A percentile compares a stretch with the other conserved stretches of the same genome.
These are phyloP conservation scores for Penicillium diatomitis DNA, from an alignment of 495 filamentous ascomycete genomes.

Conservation along the genomic window DNA sequence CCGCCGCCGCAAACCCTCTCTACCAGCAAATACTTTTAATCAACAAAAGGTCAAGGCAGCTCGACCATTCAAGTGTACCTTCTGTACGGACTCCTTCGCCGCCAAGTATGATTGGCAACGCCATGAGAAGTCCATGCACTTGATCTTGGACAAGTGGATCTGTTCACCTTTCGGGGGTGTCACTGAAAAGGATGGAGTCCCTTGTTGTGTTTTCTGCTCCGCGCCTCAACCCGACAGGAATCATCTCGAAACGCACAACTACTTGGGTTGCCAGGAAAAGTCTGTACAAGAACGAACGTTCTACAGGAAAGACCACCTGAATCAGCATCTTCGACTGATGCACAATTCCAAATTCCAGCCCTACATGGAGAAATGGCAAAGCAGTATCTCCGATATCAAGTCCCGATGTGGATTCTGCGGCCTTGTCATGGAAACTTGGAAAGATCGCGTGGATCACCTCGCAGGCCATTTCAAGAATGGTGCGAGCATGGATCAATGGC, in stretches of 20 bases:
- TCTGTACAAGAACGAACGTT: conserved; percentile 66
- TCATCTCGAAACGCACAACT: conserved; percentile 70
- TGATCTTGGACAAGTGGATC: conserved; percentile 81
- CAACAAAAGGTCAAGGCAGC: conserved; percentile 32
- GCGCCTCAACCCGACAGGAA: conserved; percentile 53
- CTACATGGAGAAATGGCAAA: conserved; percentile 73
- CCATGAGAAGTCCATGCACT: conserved; percentile 79
- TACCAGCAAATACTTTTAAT: conserved; percentile 34
- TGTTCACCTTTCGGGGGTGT: conserved; percentile 55
- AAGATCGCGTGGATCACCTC: conserved; percentile 59
- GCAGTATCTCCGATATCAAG: conserved; percentile 57
- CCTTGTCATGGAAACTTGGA: conserved; percentile 59
- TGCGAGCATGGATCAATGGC: conserved; percentile 66
- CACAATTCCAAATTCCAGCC: conserved; percentile 62
- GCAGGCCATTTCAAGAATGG: conserved; percentile 68
- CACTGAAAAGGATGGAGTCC: conserved; percentile 26
- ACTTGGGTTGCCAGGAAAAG: conserved; percentile 64
- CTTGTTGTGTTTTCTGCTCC: conserved; percentile 66
- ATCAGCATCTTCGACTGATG: conserved; percentile 75
- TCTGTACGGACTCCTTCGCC: conserved; percentile 80
- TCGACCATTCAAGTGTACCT: conserved; percentile 76
- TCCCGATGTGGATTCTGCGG: conserved; percentile 70
- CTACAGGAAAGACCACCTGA: conserved; percentile 81
- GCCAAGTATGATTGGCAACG: conserved; percentile 90
- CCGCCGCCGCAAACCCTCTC: conserved; percentile 51